Evolutionary conservation across 345 rosid species (phyloP).

Genomic region (Theobroma cacao): DNA sequence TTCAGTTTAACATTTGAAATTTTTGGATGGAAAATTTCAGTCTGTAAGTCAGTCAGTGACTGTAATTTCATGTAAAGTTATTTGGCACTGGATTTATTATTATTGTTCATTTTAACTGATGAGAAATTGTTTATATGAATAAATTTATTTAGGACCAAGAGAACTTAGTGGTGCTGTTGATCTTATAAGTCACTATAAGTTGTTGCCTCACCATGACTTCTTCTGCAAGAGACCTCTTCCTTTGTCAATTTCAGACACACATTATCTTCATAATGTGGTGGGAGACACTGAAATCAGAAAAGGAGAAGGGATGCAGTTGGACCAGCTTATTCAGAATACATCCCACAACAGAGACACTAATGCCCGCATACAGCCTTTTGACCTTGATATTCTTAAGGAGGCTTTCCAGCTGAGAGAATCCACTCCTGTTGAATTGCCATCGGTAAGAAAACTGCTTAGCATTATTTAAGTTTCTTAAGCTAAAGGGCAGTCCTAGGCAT

Average conservation of each 20-base stretch:
- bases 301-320: conserved; percentile 91
- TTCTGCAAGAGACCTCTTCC: conserved; percentile 89
- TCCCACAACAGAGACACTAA: conserved; percentile 41
- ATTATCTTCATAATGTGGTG: conserved; percentile 76
- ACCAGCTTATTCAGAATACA: conserved; percentile 59
- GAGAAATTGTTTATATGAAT: conserved; percentile 2
- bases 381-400: conserved; percentile 61
- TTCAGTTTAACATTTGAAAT: neutral
- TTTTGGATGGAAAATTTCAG: neutral
- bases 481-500: neutral
- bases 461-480: conserved; percentile 1
- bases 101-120: conserved; percentile 3
- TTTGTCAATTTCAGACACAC: conserved; percentile 65
- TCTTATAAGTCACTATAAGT: conserved; percentile 73
- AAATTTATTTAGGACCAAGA: conserved; percentile 53
- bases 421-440: conserved; percentile 59
- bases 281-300: conserved; percentile 83
- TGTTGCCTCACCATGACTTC: conserved; percentile 67
- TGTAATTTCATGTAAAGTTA: neutral
- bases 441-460: conserved; percentile 38
- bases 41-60: neutral
- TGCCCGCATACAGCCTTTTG: conserved; percentile 64
- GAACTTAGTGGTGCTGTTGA: conserved; percentile 83
- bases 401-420: conserved; percentile 76
- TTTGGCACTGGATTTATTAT: neutral